A percentile compares a stretch with the other conserved stretches of the same genome.
Evolutionary conservation across 2,329 filamentous ascomycete genomes (phyloP).

Genomic region (Beauveria medogensis): DNA sequence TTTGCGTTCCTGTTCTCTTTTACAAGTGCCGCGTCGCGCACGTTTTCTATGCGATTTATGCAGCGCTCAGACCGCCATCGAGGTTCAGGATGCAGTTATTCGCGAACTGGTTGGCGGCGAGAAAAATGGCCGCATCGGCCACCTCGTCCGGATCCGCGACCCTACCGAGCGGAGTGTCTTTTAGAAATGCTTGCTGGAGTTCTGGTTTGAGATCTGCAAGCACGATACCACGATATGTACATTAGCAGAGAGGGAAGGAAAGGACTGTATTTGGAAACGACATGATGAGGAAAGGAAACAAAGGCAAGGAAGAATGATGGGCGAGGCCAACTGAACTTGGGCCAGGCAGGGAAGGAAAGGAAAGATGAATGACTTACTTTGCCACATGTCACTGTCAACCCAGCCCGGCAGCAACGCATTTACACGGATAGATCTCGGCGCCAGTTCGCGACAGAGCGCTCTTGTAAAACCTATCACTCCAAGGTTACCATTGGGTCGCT

Average conservation of each 20-base stretch:
- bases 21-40: not conserved
- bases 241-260: conserved; percentile 23
- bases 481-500: not conserved
- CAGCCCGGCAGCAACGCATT: conserved; percentile 81
- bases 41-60: conserved; percentile 28
- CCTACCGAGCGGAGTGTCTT: conserved; percentile 54
- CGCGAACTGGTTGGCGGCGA: conserved; percentile 70
- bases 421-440: conserved; percentile 55
- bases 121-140: conserved; percentile 73
- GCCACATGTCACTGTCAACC: conserved; percentile 73
- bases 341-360: not conserved
- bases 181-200: conserved; percentile 30
- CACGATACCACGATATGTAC: conserved; percentile 24
- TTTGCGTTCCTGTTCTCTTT: not conserved
- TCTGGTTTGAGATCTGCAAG: conserved; percentile 29
- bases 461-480: conserved; percentile 53
- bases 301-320: not conserved
- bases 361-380: conserved; percentile 41
- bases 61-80: conserved; percentile 73
- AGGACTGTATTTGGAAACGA: not conserved
- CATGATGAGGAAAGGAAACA: not conserved
- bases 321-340: conserved; percentile 4
- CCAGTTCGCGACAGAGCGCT: conserved; percentile 56
- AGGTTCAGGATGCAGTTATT: conserved; percentile 83
- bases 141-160: conserved; percentile 64